A percentile compares a stretch with the other conserved stretches of the same genome.
phyloP scores from a whole-genome alignment of 176 grass and related monocot species.

The Oryza glaberrima region DNA sequence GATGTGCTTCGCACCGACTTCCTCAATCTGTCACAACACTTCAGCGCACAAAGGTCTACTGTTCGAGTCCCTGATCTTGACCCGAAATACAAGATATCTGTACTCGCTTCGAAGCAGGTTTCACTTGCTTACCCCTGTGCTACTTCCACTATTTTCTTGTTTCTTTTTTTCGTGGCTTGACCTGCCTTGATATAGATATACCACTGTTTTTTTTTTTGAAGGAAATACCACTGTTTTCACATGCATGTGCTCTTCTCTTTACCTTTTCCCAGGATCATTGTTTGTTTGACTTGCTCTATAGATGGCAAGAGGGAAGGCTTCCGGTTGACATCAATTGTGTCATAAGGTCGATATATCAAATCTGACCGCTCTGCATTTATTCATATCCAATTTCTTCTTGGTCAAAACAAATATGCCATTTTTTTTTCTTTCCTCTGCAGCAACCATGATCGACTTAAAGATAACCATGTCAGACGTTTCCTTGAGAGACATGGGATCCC shows the following conservation, averaged over 20 bases:
- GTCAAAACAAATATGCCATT: neutral
- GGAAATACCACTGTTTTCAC: neutral
- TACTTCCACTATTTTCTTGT: neutral
- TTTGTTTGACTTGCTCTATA: slow-evolving; percentile 75
- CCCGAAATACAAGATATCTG: slow-evolving; percentile 81
- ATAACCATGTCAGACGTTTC: slow-evolving; percentile 81
- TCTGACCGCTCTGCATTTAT: neutral
- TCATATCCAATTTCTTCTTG: neutral
- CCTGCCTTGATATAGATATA: no score
- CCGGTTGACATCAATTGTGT: slow-evolving; percentile 76
- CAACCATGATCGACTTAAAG: slow-evolving; percentile 74
- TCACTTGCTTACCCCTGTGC: neutral
- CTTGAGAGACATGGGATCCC: slow-evolving; percentile 85
- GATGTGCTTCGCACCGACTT: slow-evolving; percentile 67
- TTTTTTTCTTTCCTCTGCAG: slow-evolving; percentile 19
- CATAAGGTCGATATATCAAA: slow-evolving; percentile 62
- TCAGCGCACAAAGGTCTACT: slow-evolving; percentile 61
- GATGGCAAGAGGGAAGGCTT: slow-evolving; percentile 82
- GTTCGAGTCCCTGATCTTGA: slow-evolving; percentile 76
- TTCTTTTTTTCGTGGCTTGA: neutral
- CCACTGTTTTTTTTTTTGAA: no score
- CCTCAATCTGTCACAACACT: slow-evolving; percentile 54
- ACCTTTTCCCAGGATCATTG: slow-evolving; percentile 69
- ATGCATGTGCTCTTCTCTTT: neutral
- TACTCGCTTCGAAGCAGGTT: slow-evolving; percentile 91